These are phyloP conservation scores for Smallanthus sonchifolius DNA, from an alignment of 129 eudicot species.

Conservation along the genomic window DNA sequence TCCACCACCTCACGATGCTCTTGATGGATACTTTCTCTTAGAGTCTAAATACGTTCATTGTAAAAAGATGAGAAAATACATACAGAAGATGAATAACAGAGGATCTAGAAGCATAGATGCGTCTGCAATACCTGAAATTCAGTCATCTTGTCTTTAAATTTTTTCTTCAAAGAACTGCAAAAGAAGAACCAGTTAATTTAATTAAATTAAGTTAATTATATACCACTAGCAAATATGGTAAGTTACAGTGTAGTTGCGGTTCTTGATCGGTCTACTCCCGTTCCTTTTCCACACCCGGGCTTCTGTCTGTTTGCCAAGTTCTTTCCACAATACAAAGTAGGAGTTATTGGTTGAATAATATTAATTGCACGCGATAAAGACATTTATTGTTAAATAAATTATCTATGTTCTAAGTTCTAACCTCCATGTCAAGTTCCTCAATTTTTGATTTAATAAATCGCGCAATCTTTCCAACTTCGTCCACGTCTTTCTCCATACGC, in stretches of 20 bases:
- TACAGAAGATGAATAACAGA: constrained; percentile 2
- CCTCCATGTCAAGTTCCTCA: constrained; percentile 93
- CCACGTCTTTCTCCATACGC: constrained; percentile 97
- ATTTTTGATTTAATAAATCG: constrained; percentile 76
- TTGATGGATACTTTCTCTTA: constrained; percentile 86
- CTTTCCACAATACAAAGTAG: constrained; percentile 26
- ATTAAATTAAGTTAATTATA: neutral
- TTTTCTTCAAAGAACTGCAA: constrained; percentile 86
- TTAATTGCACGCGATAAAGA: neutral
- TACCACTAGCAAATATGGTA: neutral
- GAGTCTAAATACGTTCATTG: constrained; percentile 39
- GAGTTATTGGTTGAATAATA: neutral
- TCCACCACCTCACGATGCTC: constrained; percentile 99
- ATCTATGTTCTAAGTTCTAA: constrained; percentile 19
- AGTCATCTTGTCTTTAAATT: constrained; percentile 86
- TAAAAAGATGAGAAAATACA: neutral
- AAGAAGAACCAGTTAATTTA: constrained; percentile 1
- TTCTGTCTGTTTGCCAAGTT: constrained; percentile 76
- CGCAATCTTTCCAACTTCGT: constrained; percentile 91
- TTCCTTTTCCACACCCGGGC: constrained; percentile 98
- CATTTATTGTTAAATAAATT: neutral
- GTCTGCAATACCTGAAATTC: constrained; percentile 73
- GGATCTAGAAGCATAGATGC: neutral
- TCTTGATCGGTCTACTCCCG: constrained; percentile 97
- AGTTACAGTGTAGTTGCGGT: constrained; percentile 81